Evolutionary conservation across 192 early-diverging fungal species (phyloP).

Genomic region (Entomortierella parvispora): DNA sequence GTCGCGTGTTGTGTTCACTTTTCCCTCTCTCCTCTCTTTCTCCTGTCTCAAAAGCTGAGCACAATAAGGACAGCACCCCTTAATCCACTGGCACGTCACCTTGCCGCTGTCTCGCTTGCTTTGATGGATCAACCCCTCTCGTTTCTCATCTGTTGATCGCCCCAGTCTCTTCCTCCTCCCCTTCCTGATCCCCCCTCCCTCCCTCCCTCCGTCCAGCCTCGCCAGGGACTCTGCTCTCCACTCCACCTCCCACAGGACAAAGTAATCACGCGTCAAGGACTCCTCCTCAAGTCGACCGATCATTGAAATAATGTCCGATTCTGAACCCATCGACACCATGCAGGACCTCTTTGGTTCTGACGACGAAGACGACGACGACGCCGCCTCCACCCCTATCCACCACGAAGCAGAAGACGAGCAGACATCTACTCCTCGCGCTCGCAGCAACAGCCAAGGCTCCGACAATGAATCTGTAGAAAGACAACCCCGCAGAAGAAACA

Average conservation of each 20-base stretch:
- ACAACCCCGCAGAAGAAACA: conserved; percentile 26
- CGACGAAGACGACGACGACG: conserved; percentile 43
- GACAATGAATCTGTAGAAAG: conserved; percentile 13
- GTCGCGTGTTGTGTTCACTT: too few species aligned
- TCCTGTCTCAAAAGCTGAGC: too few species aligned
- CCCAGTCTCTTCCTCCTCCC: too few species aligned
- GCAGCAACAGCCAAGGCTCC: conserved; percentile 14
- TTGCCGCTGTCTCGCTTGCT: neutral
- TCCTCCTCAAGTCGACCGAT: too few species aligned
- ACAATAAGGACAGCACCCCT: neutral
- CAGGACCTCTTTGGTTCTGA: conserved; percentile 50
- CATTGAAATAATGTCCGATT: conserved; percentile 49
- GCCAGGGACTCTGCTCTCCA: too few species aligned
- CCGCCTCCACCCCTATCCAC: neutral
- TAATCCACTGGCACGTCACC: neutral
- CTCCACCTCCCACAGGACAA: too few species aligned
- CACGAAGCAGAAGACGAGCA: conserved; percentile 14
- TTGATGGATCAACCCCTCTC: neutral
- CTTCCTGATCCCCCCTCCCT: too few species aligned
- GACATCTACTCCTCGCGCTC: neutral
- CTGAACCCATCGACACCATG: conserved; percentile 38
- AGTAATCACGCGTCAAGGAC: too few species aligned
- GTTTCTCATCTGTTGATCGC: neutral
- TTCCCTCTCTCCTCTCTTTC: too few species aligned
- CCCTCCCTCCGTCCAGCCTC: too few species aligned